Conservation (phyloP, 371 early-diverging fungal genomes). For the Actinomortierella wolfii region DNA sequence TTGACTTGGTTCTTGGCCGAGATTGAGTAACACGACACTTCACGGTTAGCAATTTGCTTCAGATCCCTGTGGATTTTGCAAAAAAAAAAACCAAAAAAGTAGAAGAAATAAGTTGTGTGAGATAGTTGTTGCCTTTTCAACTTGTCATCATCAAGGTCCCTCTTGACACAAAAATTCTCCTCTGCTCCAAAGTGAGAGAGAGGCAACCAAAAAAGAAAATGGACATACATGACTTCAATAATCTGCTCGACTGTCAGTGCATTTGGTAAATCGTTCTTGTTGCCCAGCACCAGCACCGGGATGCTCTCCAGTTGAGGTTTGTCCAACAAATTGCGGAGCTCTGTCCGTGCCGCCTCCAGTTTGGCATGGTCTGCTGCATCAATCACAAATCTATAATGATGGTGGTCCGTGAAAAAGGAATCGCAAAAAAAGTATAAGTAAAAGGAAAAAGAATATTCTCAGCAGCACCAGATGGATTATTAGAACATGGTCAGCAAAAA, state of each 20-base stretch:
- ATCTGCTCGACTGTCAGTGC: slow-evolving; percentile 91
- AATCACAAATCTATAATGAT: slow-evolving; percentile 80
- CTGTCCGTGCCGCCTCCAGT: slow-evolving; percentile 89
- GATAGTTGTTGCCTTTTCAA: background rate
- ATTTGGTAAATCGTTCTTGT: slow-evolving; percentile 97
- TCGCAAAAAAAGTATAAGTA: background rate
- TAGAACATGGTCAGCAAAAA: slow-evolving; percentile 50
- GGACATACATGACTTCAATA: slow-evolving; percentile 84
- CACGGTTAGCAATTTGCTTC: slow-evolving; percentile 90
- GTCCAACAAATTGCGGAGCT: slow-evolving; percentile 88
- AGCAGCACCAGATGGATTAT: slow-evolving; percentile 4
- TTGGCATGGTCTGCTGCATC: slow-evolving; percentile 95
- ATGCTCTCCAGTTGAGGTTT: slow-evolving; percentile 91
- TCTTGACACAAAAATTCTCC: no score
- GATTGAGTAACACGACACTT: slow-evolving; percentile 98
- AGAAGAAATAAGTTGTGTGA: slow-evolving; percentile 3
- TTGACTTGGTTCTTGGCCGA: slow-evolving; percentile 98
- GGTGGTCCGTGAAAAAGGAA: background rate
- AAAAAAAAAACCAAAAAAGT: slow-evolving; percentile 1
- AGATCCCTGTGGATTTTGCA: slow-evolving; percentile 78
- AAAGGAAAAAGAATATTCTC: background rate
- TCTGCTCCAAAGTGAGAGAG: background rate
- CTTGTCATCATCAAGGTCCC: no score
- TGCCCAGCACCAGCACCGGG: slow-evolving; percentile 97
- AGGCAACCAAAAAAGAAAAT: background rate